Evolutionary conservation across 1,284 basidiomycete species (phyloP), one percentile per base, ranked within the genome.

Genomic region (Ganoderma lucidum): DNA sequence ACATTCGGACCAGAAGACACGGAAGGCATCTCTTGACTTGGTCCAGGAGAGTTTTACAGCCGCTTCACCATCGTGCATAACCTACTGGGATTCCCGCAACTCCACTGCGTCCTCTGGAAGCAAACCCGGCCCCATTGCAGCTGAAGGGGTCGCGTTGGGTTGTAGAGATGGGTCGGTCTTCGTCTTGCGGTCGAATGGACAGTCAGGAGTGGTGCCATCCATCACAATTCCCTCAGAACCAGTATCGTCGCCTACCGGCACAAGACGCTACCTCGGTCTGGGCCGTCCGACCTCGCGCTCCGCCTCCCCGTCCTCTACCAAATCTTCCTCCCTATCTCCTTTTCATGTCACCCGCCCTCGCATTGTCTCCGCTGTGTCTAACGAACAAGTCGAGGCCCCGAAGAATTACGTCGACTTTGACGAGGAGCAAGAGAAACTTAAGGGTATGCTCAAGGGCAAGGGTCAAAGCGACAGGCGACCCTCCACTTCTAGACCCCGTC

Each of bases 351-450:
- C 80, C 23, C 84, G 86, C 64, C 84, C 90, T 44, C 84, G 87
- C 6, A 85, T 90, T 17, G 90, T 92, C 1, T 91, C 92, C 15
- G 89, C 88, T 2, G 81, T 94, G 8, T 91, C 88, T 3, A 82
- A 82, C 15, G 90, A 93, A 71, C 86, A 86, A 70, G 91, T 86
- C 0, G 89, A 92, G 77, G 91, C 91, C 1, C 88, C 91, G 0
- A 93, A 88, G 80, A 92, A 89, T 73, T 90, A 86, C 74, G 89
- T 94, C 3, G 93, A 94, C 74, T 93, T 89, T 68, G 93, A 94
- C 3, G 91, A 93, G 55, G 93, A 94, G 76, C 84, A 90, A 6
- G 90, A 88, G 66, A 89, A 88, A 73, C 83, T 94, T 70, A 93
- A 92, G 75, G 90, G 87, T 48, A 83, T 94, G 77, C 79, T 94